Conservation (phyloP, 2,329 filamentous ascomycete species). For the Coniochaeta sp. region DNA sequence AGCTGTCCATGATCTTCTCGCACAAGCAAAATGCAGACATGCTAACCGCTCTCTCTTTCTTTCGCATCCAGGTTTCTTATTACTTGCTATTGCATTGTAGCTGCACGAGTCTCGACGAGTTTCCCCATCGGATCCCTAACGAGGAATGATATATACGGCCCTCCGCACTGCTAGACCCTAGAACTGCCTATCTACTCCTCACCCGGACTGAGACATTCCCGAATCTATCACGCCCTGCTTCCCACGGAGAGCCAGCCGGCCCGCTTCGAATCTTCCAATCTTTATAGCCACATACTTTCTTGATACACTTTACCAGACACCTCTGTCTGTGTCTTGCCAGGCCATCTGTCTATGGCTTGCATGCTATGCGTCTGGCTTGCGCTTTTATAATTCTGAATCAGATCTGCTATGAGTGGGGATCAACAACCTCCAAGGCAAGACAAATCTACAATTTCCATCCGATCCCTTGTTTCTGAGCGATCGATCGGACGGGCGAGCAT, state of each 20-base stretch:
- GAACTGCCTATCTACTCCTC: background rate
- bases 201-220: background rate
- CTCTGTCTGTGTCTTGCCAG: background rate
- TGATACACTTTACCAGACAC: background rate
- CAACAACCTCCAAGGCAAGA: conserved; percentile 42
- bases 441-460: conserved; percentile 21
- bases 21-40: background rate
- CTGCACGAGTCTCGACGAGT: background rate
- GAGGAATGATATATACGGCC: conserved; percentile 2
- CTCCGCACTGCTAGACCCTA: background rate
- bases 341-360: background rate
- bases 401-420: conserved; percentile 58
- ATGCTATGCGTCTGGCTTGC: background rate
- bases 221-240: background rate
- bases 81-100: background rate
- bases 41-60: background rate
- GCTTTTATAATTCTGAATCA: conserved; percentile 3
- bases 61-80: background rate
- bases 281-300: no score
- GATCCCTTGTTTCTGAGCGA: background rate
- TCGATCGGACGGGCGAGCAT: background rate
- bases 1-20: background rate
- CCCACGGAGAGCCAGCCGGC: background rate
- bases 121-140: conserved; percentile 1
- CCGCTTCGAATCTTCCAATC: background rate